phyloP scores from a whole-genome alignment of 2,329 filamentous ascomycete species.

The Cladosporium phlei region DNA sequence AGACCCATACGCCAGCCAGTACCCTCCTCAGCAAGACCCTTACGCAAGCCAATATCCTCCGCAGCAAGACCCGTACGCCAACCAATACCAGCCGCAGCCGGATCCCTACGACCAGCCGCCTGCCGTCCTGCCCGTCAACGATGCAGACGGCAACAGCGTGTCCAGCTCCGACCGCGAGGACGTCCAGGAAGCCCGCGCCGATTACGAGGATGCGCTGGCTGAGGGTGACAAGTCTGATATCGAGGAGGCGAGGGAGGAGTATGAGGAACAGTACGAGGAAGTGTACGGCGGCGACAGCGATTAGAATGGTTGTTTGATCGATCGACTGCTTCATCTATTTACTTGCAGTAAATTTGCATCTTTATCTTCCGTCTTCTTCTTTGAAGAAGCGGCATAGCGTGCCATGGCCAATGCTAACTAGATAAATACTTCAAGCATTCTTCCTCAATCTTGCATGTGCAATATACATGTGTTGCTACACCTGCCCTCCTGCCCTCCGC shows the following conservation, averaged over 20 bases:
- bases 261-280: conserved; percentile 49
- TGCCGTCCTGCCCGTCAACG: conserved; percentile 11
- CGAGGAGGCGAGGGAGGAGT: conserved; percentile 51
- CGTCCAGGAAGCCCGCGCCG: conserved; percentile 41
- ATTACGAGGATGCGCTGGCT: conserved; percentile 39
- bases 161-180: conserved; percentile 29
- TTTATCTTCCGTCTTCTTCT: no score
- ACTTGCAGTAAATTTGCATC: no score
- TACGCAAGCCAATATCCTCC: background rate
- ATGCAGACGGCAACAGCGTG: conserved; percentile 17
- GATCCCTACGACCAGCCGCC: conserved; percentile 15
- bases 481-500: no score
- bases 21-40: conserved; percentile 13
- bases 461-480: no score
- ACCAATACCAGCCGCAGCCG: conserved; percentile 13
- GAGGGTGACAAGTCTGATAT: conserved; percentile 47
- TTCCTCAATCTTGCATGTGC: no score
- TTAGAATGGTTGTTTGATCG: no score
- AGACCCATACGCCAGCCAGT: conserved; percentile 4
- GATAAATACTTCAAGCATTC: no score
- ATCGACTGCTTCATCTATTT: no score
- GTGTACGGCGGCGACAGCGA: conserved; percentile 27
- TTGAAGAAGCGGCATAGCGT: no score
- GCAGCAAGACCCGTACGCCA: background rate
- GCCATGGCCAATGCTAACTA: no score